Percentiles rank a stretch among this genome's conserved stretches.
phyloP scores from a whole-genome alignment of 1,139 yeast species.

The Trichomonascaceae sp. region DNA sequence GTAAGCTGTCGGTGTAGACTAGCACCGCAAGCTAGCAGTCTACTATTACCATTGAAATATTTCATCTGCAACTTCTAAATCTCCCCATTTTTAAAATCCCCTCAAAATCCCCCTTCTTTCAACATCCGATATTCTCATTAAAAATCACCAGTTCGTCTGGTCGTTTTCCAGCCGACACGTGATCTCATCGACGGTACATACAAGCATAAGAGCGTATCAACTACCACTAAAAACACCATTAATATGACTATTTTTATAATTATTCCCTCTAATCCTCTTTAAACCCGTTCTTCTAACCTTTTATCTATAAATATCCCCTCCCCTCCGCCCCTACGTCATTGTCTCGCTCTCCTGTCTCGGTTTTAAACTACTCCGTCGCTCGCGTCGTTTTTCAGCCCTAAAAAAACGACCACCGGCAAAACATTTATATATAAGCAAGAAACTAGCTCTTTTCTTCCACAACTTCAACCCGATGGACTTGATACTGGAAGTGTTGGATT shows the following conservation, averaged over 20 bases:
- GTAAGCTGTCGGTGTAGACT: too few relatives aligned
- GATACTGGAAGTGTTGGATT: constrained; percentile 72
- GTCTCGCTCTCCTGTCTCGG: neutral
- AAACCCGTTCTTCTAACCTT: neutral
- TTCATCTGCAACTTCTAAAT: too few relatives aligned
- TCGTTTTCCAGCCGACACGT: neutral
- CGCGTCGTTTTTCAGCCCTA: neutral
- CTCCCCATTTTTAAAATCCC: too few relatives aligned
- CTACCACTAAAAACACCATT: neutral
- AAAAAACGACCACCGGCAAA: neutral
- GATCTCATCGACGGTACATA: neutral
- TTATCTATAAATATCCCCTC: neutral
- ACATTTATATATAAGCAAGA: too few relatives aligned
- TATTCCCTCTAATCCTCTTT: too few relatives aligned
- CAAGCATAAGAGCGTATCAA: too few relatives aligned
- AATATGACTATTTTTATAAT: too few relatives aligned
- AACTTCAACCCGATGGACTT: constrained; percentile 59
- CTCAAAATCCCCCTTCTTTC: neutral
- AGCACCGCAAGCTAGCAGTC: too few relatives aligned
- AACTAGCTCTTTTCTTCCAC: neutral
- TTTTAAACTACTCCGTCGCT: neutral
- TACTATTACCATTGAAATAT: too few relatives aligned
- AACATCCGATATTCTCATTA: neutral
- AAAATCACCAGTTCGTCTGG: neutral
- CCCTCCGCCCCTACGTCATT: neutral